Evolutionary conservation across 108 stramenopile species (phyloP).

Genomic region (Fragilaria crotonensis): DNA sequence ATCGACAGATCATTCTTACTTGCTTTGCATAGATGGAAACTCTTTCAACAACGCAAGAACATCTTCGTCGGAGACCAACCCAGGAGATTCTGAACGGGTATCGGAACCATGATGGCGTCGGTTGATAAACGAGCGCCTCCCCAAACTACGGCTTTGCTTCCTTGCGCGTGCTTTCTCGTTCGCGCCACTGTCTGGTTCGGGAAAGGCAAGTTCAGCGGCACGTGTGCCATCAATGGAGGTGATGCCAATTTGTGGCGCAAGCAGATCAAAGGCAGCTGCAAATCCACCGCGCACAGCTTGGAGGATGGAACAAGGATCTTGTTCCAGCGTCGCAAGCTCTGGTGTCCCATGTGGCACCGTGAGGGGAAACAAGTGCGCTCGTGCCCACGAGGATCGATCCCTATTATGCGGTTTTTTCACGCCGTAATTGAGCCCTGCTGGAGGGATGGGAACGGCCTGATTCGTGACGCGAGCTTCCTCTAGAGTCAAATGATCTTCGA

Average conservation of each 20-base stretch:
- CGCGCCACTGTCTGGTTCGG: neutral
- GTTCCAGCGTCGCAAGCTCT: constrained; percentile 46
- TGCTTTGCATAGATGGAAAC: no score
- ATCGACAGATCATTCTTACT: no score
- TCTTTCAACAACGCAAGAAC: no score
- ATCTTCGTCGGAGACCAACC: no score
- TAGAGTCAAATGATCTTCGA: constrained; percentile 69
- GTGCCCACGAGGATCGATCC: constrained; percentile 37
- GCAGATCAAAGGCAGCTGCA: constrained; percentile 62
- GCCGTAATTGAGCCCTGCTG: constrained; percentile 59
- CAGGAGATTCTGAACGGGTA: no score
- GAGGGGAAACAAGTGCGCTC: constrained; percentile 62
- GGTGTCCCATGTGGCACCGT: constrained; percentile 47
- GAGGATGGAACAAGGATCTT: constrained; percentile 55
- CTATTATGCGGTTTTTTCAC: constrained; percentile 14
- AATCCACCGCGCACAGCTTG: constrained; percentile 63
- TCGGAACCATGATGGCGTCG: no score
- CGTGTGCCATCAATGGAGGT: neutral
- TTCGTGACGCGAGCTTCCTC: constrained; percentile 37
- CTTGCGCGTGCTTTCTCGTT: no score
- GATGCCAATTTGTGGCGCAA: constrained; percentile 46
- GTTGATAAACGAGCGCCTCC: no score
- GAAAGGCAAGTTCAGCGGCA: neutral
- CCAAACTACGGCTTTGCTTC: no score
- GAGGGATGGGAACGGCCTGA: constrained; percentile 52